phyloP scores from a whole-genome alignment of 805 yeast species.

The Metschnikowia similis region DNA sequence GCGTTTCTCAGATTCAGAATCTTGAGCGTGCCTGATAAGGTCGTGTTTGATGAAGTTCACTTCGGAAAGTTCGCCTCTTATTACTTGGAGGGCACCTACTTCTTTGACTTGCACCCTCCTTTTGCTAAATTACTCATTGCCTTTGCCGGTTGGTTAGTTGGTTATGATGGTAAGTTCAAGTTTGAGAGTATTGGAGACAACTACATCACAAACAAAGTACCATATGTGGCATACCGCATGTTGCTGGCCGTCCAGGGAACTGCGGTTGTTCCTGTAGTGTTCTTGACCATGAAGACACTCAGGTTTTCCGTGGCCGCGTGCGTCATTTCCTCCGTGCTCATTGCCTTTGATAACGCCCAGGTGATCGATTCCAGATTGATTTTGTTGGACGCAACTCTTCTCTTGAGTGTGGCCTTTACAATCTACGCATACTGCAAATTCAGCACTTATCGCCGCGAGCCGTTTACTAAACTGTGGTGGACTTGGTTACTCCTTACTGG shows the following conservation, averaged over 20 bases:
- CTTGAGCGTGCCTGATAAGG: conserved; percentile 64
- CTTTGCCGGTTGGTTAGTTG: conserved; percentile 79
- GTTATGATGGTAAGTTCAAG: conserved; percentile 89
- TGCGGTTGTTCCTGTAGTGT: conserved; percentile 77
- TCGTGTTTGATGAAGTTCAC: conserved; percentile 84
- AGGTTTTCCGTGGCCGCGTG: conserved; percentile 77
- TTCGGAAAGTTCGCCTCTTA: conserved; percentile 83
- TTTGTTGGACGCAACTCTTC: conserved; percentile 84
- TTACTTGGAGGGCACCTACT: conserved; percentile 84
- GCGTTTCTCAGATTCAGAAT: conserved; percentile 54
- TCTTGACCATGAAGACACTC: conserved; percentile 79
- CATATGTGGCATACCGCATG: conserved; percentile 78
- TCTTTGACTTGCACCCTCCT: conserved; percentile 97
- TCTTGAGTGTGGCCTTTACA: conserved; percentile 77
- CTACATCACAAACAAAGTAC: conserved; percentile 74
- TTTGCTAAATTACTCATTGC: conserved; percentile 93
- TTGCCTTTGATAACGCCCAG: conserved; percentile 86
- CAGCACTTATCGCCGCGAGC: conserved; percentile 56
- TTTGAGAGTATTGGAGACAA: conserved; percentile 86
- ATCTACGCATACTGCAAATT: conserved; percentile 76
- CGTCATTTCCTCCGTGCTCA: conserved; percentile 68
- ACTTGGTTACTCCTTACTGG: conserved; percentile 85
- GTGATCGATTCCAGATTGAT: conserved; percentile 87
- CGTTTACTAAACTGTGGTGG: conserved; percentile 80
- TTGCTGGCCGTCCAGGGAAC: conserved; percentile 80